phyloP scores from a whole-genome alignment of 2,329 filamentous ascomycete species.

The Dactylella cylindrospora region DNA sequence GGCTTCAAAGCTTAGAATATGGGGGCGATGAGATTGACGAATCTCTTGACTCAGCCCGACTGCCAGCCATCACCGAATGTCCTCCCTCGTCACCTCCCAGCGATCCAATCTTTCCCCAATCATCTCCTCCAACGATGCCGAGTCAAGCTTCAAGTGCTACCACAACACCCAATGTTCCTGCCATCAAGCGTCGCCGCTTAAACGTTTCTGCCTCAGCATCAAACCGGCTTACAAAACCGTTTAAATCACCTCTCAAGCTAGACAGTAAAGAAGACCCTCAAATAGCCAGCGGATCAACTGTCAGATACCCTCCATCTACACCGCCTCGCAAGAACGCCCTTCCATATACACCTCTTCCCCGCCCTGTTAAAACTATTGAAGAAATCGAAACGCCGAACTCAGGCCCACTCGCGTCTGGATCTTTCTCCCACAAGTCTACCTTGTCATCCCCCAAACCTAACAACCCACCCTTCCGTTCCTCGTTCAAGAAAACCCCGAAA shows the following conservation, averaged over 20 bases:
- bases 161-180: constrained; percentile 21
- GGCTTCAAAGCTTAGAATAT: too few species aligned
- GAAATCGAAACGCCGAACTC: constrained; percentile 14
- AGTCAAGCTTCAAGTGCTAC: constrained; percentile 18
- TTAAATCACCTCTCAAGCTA: constrained; percentile 38
- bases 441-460: constrained; percentile 31
- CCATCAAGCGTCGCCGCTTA: constrained; percentile 36
- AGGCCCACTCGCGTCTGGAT: constrained; percentile 2
- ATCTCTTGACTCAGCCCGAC: too few species aligned
- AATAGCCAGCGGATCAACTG: background rate
- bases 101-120: constrained; percentile 9
- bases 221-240: constrained; percentile 27
- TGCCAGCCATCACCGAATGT: constrained; percentile 32
- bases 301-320: constrained; percentile 30
- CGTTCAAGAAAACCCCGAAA: constrained; percentile 14
- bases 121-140: constrained; percentile 30
- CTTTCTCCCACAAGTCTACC: constrained; percentile 12
- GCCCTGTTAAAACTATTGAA: constrained; percentile 1
- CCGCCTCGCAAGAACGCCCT: constrained; percentile 18
- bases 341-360: constrained; percentile 25
- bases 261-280: constrained; percentile 20
- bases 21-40: too few species aligned
- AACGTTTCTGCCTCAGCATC: constrained; percentile 20
- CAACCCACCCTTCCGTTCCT: constrained; percentile 35
- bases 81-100: constrained; percentile 4